Percentiles rank a stretch among this genome's conserved stretches.
phyloP scores from a whole-genome alignment of 768 basidiomycete species.

The Amanita muscaria region DNA sequence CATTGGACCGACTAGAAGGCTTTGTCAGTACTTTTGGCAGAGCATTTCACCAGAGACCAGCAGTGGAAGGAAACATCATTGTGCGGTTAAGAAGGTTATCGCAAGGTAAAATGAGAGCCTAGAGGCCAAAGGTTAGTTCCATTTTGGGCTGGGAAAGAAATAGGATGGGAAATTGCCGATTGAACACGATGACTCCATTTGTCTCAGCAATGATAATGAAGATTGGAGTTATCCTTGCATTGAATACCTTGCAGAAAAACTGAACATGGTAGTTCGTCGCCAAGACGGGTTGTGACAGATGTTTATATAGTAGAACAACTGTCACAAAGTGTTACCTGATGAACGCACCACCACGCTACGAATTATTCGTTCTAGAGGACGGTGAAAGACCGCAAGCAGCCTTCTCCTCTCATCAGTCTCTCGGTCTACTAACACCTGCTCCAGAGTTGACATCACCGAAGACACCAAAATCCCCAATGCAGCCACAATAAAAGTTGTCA shows the following conservation, averaged over 20 bases:
- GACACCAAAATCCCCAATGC: slow-evolving; percentile 98
- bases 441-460: slow-evolving; percentile 82
- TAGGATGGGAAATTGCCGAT: slow-evolving; percentile 72
- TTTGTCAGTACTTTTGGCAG: no score
- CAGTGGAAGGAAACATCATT: slow-evolving; percentile 17
- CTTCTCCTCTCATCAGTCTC: slow-evolving; percentile 10
- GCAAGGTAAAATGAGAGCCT: slow-evolving; percentile 23
- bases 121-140: slow-evolving; percentile 57
- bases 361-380: slow-evolving; percentile 86
- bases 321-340: no score
- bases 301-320: no score
- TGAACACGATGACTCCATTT: no score
- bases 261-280: no score
- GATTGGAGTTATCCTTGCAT: no score
- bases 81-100: slow-evolving; percentile 37
- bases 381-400: slow-evolving; percentile 92
- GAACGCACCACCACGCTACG: slow-evolving; percentile 94
- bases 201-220: no score
- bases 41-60: no score
- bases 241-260: no score
- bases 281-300: no score
- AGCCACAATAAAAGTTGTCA: slow-evolving; percentile 87
- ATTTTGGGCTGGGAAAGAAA: no score
- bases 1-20: no score
- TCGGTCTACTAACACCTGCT: slow-evolving; percentile 4